phyloP scores from a whole-genome alignment of 2,329 filamentous ascomycete species.

The Fusarium incarnatum region DNA sequence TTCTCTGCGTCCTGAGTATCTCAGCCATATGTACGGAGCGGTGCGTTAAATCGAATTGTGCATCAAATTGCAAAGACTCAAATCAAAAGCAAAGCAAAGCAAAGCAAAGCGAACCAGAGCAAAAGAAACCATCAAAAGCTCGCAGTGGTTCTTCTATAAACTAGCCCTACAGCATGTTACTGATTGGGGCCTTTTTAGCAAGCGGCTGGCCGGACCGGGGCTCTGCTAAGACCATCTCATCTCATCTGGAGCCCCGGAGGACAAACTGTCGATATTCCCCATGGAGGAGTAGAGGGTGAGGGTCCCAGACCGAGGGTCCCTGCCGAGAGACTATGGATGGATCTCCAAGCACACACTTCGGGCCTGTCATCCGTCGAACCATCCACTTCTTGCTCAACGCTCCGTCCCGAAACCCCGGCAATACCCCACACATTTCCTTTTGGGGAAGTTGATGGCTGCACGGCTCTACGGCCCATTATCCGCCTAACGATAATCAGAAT shows the following conservation, averaged over 20 bases:
- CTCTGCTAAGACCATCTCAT: constrained; percentile 36
- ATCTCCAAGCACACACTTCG: constrained; percentile 43
- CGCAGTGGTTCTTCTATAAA: constrained; percentile 37
- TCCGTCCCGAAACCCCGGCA: constrained; percentile 48
- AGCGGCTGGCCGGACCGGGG: constrained; percentile 44
- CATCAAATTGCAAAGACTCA: constrained; percentile 13
- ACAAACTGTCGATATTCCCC: constrained; percentile 23
- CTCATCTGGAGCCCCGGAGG: constrained; percentile 27
- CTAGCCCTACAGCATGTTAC: constrained; percentile 4
- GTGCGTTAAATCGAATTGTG: constrained; percentile 1
- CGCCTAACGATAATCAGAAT: constrained; percentile 10
- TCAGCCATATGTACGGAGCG: constrained; percentile 28
- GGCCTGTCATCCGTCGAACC: constrained; percentile 46
- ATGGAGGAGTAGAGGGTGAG: constrained; percentile 25
- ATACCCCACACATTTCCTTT: constrained; percentile 41
- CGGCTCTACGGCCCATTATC: constrained; percentile 42
- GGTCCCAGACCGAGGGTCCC: constrained; percentile 8
- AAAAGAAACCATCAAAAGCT: constrained; percentile 17
- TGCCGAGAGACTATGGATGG: constrained; percentile 34
- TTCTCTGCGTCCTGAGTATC: not conserved
- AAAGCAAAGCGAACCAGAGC: constrained; percentile 6
- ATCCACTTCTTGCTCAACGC: constrained; percentile 29
- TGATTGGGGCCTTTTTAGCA: constrained; percentile 20
- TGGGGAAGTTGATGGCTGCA: constrained; percentile 32
- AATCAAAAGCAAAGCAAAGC: not conserved